A percentile compares a stretch with the other conserved stretches of the same genome.
These are phyloP conservation scores for Pseudocercospora macadamiae DNA, from an alignment of 2,329 filamentous ascomycete genomes.

Conservation along the genomic window DNA sequence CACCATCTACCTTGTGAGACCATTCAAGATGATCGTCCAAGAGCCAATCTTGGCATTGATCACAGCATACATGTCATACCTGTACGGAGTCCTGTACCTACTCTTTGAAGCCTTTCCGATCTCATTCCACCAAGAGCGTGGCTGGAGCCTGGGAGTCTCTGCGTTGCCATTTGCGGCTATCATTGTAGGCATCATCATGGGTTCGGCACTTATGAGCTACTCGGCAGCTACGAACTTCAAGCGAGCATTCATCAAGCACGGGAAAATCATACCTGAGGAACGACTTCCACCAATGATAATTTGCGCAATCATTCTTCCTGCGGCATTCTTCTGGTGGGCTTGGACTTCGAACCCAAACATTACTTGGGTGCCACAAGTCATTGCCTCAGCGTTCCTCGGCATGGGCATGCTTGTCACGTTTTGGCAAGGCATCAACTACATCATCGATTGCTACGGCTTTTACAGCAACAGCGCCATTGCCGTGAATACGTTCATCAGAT, in stretches of 20 bases:
- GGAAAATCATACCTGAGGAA: slow-evolving; percentile 43
- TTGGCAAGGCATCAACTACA: slow-evolving; percentile 43
- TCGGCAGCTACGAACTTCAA: slow-evolving; percentile 30
- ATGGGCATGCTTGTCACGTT: slow-evolving; percentile 44
- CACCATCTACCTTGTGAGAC: slow-evolving; percentile 32
- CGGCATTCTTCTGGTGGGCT: slow-evolving; percentile 52
- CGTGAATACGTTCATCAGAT: slow-evolving; percentile 41
- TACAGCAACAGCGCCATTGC: slow-evolving; percentile 44
- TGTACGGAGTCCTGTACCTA: slow-evolving; percentile 38
- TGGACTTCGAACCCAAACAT: slow-evolving; percentile 45
- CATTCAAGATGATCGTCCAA: slow-evolving; percentile 33
- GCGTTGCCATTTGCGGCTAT: slow-evolving; percentile 34
- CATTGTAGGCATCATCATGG: slow-evolving; percentile 31
- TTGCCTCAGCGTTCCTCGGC: slow-evolving; percentile 45
- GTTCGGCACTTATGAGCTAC: slow-evolving; percentile 26
- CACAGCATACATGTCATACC: slow-evolving; percentile 34
- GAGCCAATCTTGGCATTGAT: slow-evolving; percentile 37
- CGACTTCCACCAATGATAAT: slow-evolving; percentile 50
- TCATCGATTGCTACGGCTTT: slow-evolving; percentile 43
- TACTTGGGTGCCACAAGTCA: slow-evolving; percentile 46
- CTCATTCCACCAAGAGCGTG: slow-evolving; percentile 32
- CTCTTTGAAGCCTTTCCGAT: slow-evolving; percentile 49
- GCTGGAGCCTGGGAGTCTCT: slow-evolving; percentile 32
- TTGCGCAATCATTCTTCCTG: slow-evolving; percentile 45
- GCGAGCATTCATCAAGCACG: slow-evolving; percentile 24